Evolutionary conservation across 108 stramenopile species (phyloP), one percentile per base, ranked within the genome.

Genomic region (Chaetoceros tenuissimus): DNA sequence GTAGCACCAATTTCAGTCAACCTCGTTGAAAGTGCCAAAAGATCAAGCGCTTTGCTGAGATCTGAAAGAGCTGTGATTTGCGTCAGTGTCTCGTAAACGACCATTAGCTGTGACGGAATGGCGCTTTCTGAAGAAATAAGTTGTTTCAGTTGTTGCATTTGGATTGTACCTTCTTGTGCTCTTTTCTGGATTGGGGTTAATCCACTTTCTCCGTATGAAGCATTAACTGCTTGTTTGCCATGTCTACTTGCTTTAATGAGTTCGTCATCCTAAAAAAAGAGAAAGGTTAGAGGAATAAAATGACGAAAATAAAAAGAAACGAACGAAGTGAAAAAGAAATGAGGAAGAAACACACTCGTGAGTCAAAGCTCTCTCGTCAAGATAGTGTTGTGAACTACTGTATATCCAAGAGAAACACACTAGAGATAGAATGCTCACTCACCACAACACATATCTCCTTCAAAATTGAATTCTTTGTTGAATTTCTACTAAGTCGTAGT

Each of bases 81-180:
- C 44, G 71, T 71, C 59, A 87, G 67, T 22, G 89, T 75, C 50
- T 68, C 66, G 31, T 72, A 71, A 2, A 91, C 73, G 30, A 74
- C 84, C 25, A 70, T 65, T 26, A 79, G 43, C 20, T 71, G 60
- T 48, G 63, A 81, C 44, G 67, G 57, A 13, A 86, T 69, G 49
- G 73, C 81, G 7, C 78, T 80, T 25, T 85, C 73, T 21, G 80
- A 66, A 21, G 74, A 61, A 24, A 91, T 68, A 27, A 86, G 64
- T 55, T 91, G 89, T 57, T 80, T 62, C 48, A 91, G 66, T 3
- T 75, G 73, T 29, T 79, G 78, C 25, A 91, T 77, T 7, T 77
- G 68, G 26, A 76, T 63, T 24, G 80, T 72, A 53, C 68, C 78
- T 45, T 77, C 68, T 53, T 71, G 48, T 16, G 17, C 34, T 52